These are phyloP conservation scores for Wickerhamiella lipophila DNA, from an alignment of 805 yeast genomes.

Conservation along the genomic window DNA sequence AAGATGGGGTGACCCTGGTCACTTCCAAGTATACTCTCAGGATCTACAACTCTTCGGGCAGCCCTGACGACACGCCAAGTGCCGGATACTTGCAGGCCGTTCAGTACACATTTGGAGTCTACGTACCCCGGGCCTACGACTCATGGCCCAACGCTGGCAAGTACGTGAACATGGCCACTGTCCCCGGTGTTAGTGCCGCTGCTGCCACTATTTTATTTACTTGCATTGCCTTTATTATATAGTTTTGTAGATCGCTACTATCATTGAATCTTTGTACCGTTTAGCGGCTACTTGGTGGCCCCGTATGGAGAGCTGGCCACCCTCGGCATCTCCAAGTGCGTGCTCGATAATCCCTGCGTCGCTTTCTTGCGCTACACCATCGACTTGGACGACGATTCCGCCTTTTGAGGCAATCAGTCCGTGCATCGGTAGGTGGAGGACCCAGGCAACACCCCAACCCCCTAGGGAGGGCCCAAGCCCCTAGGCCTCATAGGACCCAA, in stretches of 20 bases:
- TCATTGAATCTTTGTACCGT: conserved; percentile 2
- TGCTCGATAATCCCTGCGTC: conserved; percentile 9
- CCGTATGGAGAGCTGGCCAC: background rate
- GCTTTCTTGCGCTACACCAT: conserved; percentile 7
- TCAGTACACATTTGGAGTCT: conserved; percentile 28
- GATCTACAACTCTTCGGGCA: conserved; percentile 28
- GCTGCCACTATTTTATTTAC: conserved; percentile 4
- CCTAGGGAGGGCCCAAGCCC: too few species aligned
- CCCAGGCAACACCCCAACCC: too few species aligned
- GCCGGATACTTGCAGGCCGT: conserved; percentile 30
- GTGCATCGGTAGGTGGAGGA: too few species aligned
- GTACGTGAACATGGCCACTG: conserved; percentile 18
- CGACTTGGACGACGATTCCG: conserved; percentile 5
- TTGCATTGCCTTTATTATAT: conserved; percentile 6
- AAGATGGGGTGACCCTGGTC: conserved; percentile 21
- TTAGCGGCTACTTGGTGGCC: conserved; percentile 2
- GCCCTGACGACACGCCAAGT: conserved; percentile 22
- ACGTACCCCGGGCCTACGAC: conserved; percentile 29
- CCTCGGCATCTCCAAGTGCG: background rate
- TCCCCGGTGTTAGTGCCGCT: background rate
- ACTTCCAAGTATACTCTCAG: conserved; percentile 30
- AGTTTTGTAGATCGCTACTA: conserved; percentile 3
- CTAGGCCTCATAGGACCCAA: too few species aligned
- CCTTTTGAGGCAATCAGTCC: conserved; percentile 1
- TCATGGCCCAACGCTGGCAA: conserved; percentile 24